Conservation (phyloP, 306 rosid genomes). For the Sicyos edulis region DNA sequence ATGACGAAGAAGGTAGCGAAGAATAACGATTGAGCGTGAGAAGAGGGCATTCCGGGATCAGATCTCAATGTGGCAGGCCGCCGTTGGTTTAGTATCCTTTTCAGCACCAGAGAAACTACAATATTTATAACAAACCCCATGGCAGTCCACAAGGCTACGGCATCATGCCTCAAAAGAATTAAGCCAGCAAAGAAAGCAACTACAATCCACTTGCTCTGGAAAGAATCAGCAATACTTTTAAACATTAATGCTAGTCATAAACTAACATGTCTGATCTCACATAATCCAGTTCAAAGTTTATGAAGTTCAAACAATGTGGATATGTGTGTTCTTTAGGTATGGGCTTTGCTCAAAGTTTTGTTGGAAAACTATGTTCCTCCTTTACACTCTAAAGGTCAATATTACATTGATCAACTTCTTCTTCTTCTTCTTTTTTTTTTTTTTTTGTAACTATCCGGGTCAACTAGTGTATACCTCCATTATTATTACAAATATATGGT, state of each 20-base stretch:
- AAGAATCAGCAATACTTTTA: conserved; percentile 21
- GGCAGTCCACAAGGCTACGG: conserved; percentile 63
- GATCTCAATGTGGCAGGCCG: conserved; percentile 63
- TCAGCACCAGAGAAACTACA: conserved; percentile 44
- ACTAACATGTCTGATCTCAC: background rate
- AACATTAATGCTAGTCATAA: background rate
- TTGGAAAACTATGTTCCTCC: background rate
- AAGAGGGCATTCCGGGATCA: conserved; percentile 98
- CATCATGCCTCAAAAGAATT: conserved; percentile 78
- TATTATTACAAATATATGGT: no score
- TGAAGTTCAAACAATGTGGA: background rate
- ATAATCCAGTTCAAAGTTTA: background rate
- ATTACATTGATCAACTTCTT: background rate
- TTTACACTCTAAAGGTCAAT: background rate
- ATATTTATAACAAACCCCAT: conserved; percentile 62
- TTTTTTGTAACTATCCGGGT: no score
- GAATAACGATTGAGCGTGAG: conserved; percentile 81
- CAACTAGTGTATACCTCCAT: no score
- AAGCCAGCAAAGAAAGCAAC: conserved; percentile 43
- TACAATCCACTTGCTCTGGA: conserved; percentile 89
- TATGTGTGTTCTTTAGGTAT: background rate
- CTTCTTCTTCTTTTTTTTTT: background rate
- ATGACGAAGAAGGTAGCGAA: conserved; percentile 38
- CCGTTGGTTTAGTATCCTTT: conserved; percentile 66
- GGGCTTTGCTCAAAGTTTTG: background rate